Conservation (phyloP, 805 yeast species). For the Yamadazyma nakazawae region DNA sequence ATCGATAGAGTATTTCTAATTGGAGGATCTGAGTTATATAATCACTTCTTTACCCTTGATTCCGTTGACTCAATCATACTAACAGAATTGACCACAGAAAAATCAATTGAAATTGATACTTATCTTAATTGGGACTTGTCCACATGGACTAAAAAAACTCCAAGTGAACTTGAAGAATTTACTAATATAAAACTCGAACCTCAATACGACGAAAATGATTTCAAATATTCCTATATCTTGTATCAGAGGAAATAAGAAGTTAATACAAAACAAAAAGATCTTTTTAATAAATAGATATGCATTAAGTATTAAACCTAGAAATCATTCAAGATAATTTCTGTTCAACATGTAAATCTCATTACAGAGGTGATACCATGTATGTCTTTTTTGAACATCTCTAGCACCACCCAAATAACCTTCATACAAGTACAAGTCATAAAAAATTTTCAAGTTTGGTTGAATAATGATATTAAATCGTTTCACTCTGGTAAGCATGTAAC, state of each 20-base stretch:
- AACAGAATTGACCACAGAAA: conserved; percentile 55
- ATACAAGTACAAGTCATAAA: conserved; percentile 34
- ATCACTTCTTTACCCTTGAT: conserved; percentile 43
- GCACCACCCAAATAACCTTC: conserved; percentile 21
- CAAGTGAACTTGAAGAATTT: conserved; percentile 33
- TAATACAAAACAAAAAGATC: no score
- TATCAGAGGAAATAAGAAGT: conserved; percentile 9
- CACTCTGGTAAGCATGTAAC: conserved; percentile 37
- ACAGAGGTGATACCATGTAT: conserved; percentile 30
- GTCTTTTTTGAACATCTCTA: conserved; percentile 12
- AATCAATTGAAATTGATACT: conserved; percentile 64
- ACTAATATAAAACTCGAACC: conserved; percentile 30
- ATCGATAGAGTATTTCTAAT: conserved; percentile 72
- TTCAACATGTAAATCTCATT: conserved; percentile 28
- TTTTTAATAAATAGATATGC: neutral
- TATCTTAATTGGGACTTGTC: conserved; percentile 45
- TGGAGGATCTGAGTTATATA: conserved; percentile 90
- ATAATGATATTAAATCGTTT: conserved; percentile 39
- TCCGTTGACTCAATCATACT: conserved; percentile 55
- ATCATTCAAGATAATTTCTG: conserved; percentile 20
- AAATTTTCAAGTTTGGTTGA: conserved; percentile 39
- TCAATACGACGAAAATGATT: conserved; percentile 12
- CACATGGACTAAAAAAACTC: conserved; percentile 36
- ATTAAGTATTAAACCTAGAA: neutral
- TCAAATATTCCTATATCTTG: conserved; percentile 9